A percentile compares a stretch with the other conserved stretches of the same genome.
Evolutionary conservation across 176 grass and related monocot genomes (phyloP).

Genomic region (Zoysia japonica): DNA sequence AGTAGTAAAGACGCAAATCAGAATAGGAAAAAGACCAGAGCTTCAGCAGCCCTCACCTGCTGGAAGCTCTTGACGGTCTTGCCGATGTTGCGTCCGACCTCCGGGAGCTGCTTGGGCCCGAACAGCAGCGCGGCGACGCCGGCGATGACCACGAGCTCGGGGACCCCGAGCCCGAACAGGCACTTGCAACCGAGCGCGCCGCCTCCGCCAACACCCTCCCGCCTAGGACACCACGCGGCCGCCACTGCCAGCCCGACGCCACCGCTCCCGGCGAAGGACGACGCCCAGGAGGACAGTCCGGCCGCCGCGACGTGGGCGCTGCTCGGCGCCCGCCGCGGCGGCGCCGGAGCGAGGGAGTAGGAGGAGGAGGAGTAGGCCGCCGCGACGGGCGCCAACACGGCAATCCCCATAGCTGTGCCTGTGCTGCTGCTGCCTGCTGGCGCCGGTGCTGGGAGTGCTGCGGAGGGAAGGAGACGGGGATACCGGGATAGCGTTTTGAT

Average conservation of each 20-base stretch:
- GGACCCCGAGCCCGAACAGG: conserved; percentile 73
- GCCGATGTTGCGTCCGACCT: conserved; percentile 76
- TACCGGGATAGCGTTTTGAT: conserved; percentile 23
- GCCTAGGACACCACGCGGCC: conserved; percentile 38
- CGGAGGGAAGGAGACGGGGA: too few species aligned
- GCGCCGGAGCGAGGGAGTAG: not conserved
- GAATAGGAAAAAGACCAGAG: too few species aligned
- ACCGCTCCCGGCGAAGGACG: conserved; percentile 30
- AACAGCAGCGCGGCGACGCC: conserved; percentile 84
- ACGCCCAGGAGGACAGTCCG: conserved; percentile 35
- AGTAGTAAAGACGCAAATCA: too few species aligned
- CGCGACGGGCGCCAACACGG: conserved; percentile 38
- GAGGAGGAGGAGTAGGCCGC: conserved; percentile 38
- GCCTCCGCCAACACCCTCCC: conserved; percentile 26
- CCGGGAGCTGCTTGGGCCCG: conserved; percentile 82
- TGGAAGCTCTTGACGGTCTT: conserved; percentile 96
- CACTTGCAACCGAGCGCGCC: conserved; percentile 65
- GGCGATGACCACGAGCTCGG: conserved; percentile 83
- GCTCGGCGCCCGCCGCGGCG: not conserved
- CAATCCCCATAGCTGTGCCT: conserved; percentile 38
- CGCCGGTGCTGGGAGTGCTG: not conserved
- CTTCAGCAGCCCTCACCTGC: conserved; percentile 51
- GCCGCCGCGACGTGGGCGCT: conserved; percentile 19
- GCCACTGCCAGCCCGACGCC: conserved; percentile 13
- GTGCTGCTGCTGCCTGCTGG: not conserved